phyloP scores from a whole-genome alignment of 176 grass and related monocot species.

The Rhynchospora pubera region DNA sequence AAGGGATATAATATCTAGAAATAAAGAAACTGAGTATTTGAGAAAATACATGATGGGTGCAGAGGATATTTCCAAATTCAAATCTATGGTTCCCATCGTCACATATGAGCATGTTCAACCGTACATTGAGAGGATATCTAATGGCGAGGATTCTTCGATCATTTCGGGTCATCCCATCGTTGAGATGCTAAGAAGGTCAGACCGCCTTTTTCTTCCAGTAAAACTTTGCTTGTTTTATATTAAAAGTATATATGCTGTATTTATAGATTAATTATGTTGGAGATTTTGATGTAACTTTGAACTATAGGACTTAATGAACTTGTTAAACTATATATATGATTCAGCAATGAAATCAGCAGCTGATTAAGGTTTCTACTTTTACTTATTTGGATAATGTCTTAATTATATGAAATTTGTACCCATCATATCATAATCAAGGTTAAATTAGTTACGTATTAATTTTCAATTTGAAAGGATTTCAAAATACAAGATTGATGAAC shows the following conservation, averaged over 20 bases:
- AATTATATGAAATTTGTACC: not conserved
- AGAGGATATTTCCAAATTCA: conserved; percentile 45
- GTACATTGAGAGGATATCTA: conserved; percentile 52
- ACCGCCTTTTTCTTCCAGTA: too few relatives aligned
- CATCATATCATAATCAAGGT: not conserved
- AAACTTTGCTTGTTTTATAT: too few relatives aligned
- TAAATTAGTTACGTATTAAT: not conserved
- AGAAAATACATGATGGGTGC: conserved; percentile 57
- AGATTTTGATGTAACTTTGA: too few relatives aligned
- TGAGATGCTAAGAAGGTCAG: conserved; percentile 59
- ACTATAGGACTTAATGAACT: too few relatives aligned
- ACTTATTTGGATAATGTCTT: not conserved
- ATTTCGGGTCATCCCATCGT: conserved; percentile 48
- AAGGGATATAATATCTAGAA: conserved; percentile 51
- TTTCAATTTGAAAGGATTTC: not conserved
- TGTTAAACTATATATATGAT: too few relatives aligned
- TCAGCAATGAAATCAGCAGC: too few relatives aligned
- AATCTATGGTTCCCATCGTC: conserved; percentile 46
- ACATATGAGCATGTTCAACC: conserved; percentile 49
- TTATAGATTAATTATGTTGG: too few relatives aligned
- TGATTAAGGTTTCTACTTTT: not conserved
- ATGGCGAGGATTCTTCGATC: conserved; percentile 59
- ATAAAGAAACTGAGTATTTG: conserved; percentile 57
- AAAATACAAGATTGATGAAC: not conserved
- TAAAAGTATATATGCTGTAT: too few relatives aligned